These are phyloP conservation scores for Silene conica DNA, from an alignment of 148 eudicot genomes.

Conservation along the genomic window DNA sequence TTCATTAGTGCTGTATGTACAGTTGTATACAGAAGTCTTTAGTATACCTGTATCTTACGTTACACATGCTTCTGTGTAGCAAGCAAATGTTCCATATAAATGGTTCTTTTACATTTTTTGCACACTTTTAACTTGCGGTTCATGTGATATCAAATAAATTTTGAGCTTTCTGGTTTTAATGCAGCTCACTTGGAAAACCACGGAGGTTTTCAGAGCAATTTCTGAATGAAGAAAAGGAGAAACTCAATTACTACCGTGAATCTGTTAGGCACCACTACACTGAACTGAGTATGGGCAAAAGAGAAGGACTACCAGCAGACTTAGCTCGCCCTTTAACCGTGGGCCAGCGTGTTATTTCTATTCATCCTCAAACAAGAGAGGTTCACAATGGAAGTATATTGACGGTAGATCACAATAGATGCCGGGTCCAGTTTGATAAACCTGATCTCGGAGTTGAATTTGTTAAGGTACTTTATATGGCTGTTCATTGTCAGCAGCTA, in stretches of 20 bases:
- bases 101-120: not conserved
- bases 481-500: slow-evolving; percentile 1
- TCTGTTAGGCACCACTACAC: slow-evolving; percentile 90
- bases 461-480: slow-evolving; percentile 57
- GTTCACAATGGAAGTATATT: slow-evolving; percentile 86
- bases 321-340: slow-evolving; percentile 96
- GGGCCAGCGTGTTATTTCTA: slow-evolving; percentile 90
- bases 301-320: slow-evolving; percentile 95
- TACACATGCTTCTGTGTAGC: not conserved
- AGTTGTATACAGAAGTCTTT: not conserved
- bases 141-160: not conserved
- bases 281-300: slow-evolving; percentile 77
- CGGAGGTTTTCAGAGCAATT: slow-evolving; percentile 90
- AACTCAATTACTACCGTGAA: slow-evolving; percentile 86
- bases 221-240: slow-evolving; percentile 88
- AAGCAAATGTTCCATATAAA: not conserved
- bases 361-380: slow-evolving; percentile 91
- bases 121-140: not conserved
- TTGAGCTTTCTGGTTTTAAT: slow-evolving; percentile 20
- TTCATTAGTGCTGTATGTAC: not conserved
- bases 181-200: slow-evolving; percentile 97
- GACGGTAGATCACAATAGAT: slow-evolving; percentile 81
- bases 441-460: slow-evolving; percentile 98
- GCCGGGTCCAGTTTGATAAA: slow-evolving; percentile 90
- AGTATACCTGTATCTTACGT: not conserved